Percentiles rank a stretch among this genome's conserved stretches.
phyloP scores from a whole-genome alignment of 345 rosid species.

The Geranium rotundifolium region DNA sequence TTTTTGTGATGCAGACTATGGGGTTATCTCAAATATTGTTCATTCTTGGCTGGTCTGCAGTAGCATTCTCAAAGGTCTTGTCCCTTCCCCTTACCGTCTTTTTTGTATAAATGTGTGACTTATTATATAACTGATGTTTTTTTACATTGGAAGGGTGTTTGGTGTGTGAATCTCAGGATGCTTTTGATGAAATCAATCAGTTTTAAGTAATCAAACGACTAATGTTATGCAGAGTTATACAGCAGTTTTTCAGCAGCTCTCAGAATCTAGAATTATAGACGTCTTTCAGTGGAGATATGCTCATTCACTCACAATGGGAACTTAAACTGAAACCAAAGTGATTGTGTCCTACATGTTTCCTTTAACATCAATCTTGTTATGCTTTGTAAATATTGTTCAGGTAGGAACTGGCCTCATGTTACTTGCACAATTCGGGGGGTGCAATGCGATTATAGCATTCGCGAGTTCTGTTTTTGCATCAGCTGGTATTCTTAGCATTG shows the following conservation, averaged over 20 bases:
- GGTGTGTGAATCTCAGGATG: conserved; percentile 19
- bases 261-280: conserved; percentile 17
- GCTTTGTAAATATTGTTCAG: conserved; percentile 10
- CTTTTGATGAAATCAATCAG: neutral
- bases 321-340: neutral
- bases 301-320: conserved; percentile 23
- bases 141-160: conserved; percentile 7
- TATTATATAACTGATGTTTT: neutral
- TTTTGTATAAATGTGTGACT: no score
- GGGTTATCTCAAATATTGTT: conserved; percentile 24
- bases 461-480: conserved; percentile 35
- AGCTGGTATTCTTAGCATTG: conserved; percentile 20
- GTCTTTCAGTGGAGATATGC: conserved; percentile 29
- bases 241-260: conserved; percentile 14
- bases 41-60: conserved; percentile 35
- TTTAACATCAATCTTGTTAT: no score
- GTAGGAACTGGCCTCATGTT: conserved; percentile 44
- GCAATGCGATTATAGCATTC: conserved; percentile 28
- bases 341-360: neutral
- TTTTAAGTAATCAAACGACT: neutral
- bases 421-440: conserved; percentile 36
- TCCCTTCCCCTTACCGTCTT: neutral
- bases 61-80: conserved; percentile 31
- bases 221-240: conserved; percentile 23
- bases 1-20: no score